Conservation (phyloP, 2,329 filamentous ascomycete genomes). For the Diaporthe amygdali region DNA sequence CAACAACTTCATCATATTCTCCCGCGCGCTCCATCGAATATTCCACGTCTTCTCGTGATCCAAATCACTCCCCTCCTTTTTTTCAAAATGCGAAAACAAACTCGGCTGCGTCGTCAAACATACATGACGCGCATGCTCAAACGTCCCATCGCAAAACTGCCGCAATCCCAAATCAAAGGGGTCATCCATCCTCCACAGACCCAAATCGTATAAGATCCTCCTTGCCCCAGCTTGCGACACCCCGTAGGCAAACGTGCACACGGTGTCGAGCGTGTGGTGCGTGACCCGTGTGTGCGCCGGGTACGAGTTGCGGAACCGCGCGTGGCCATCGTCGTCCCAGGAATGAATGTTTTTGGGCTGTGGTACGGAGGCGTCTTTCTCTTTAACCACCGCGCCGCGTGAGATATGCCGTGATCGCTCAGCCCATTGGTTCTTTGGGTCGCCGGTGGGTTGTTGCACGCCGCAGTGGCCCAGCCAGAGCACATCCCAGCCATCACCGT, state of each 20-base stretch:
- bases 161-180: background rate
- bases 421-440: background rate
- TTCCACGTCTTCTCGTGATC: conserved; percentile 4
- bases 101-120: conserved; percentile 7
- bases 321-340: background rate
- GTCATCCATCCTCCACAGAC: background rate
- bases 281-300: background rate
- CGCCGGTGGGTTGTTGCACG: background rate
- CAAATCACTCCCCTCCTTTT: background rate
- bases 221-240: background rate
- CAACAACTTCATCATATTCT: background rate
- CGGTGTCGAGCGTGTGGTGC: background rate
- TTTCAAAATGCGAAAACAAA: background rate
- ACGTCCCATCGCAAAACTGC: conserved; percentile 2
- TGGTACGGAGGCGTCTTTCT: background rate
- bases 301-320: background rate
- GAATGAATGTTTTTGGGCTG: background rate
- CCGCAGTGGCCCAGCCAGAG: conserved; percentile 5
- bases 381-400: background rate
- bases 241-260: background rate
- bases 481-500: conserved; percentile 2
- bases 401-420: background rate
- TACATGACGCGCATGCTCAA: background rate
- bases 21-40: background rate
- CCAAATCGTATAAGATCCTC: background rate